These are phyloP conservation scores for Chaetomidium leptoderma DNA, from an alignment of 495 filamentous ascomycete genomes.

Conservation along the genomic window DNA sequence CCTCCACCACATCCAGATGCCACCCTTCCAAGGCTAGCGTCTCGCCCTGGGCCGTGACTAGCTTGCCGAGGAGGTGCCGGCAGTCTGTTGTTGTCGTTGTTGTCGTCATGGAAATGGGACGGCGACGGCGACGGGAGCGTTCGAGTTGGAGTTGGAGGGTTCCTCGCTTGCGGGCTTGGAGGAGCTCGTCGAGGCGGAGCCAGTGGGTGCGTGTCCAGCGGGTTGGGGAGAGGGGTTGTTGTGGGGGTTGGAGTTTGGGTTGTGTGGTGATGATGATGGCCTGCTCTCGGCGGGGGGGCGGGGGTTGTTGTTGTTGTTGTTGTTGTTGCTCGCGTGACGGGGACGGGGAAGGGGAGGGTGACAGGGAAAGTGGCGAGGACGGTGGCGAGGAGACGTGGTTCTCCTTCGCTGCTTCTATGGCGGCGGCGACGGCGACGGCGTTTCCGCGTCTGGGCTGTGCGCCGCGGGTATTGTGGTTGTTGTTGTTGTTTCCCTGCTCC, in stretches of 20 bases:
- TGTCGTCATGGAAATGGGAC: not conserved
- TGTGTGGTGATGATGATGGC: not conserved
- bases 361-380: not conserved
- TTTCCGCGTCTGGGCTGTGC: constrained; percentile 4
- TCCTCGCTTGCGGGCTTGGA: constrained; percentile 30
- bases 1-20: constrained; percentile 51
- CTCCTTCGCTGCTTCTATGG: constrained; percentile 16
- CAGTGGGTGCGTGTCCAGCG: constrained; percentile 43
- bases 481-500: no score
- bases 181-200: constrained; percentile 38
- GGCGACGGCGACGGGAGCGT: not conserved
- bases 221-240: constrained; percentile 30
- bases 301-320: not conserved
- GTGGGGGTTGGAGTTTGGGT: constrained; percentile 8
- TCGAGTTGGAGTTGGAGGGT: constrained; percentile 29
- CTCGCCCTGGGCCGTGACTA: constrained; percentile 34
- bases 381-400: not conserved
- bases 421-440: not conserved
- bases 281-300: no score
- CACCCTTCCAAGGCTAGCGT: constrained; percentile 42
- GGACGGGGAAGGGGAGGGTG: not conserved
- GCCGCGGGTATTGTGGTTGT: no score
- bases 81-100: not conserved
- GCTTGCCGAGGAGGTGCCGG: constrained; percentile 34
- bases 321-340: not conserved